Conservation (phyloP, 768 basidiomycete genomes). For the Suillus tomentosus region DNA sequence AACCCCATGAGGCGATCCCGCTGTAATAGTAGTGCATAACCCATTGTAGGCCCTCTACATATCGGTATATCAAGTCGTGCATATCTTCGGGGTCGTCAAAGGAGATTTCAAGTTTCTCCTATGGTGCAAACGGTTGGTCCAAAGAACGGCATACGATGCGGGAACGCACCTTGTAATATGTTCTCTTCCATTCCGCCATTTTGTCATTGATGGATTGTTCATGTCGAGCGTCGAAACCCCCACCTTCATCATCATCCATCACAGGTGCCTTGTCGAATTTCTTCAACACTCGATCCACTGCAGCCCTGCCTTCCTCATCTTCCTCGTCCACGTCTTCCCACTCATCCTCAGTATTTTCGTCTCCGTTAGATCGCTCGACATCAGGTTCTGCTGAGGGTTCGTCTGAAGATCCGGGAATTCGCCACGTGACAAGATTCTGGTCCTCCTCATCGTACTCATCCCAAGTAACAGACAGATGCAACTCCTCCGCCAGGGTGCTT, state of each 20-base stretch:
- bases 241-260: slow-evolving; percentile 66
- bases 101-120: slow-evolving; percentile 88
- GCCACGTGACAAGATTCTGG: slow-evolving; percentile 70
- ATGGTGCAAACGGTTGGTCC: slow-evolving; percentile 10
- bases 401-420: slow-evolving; percentile 51
- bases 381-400: slow-evolving; percentile 36
- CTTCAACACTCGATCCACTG: slow-evolving; percentile 77
- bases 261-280: slow-evolving; percentile 90
- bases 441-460: slow-evolving; percentile 91
- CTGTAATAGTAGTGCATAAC: slow-evolving; percentile 99
- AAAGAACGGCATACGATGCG: slow-evolving; percentile 12
- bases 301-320: slow-evolving; percentile 70
- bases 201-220: slow-evolving; percentile 74
- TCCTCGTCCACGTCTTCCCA: slow-evolving; percentile 52
- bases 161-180: slow-evolving; percentile 77
- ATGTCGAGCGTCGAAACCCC: slow-evolving; percentile 77
- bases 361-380: slow-evolving; percentile 40
- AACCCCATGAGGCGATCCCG: slow-evolving; percentile 96
- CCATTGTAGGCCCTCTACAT: slow-evolving; percentile 96
- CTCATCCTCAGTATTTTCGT: slow-evolving; percentile 55
- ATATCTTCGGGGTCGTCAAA: slow-evolving; percentile 70
- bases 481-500: slow-evolving; percentile 67
- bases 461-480: slow-evolving; percentile 84
- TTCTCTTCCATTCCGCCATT: slow-evolving; percentile 91
- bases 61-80: slow-evolving; percentile 72